Evolutionary conservation across 345 rosid genomes (phyloP), one percentile per base, ranked within the genome.

Genomic region (Bretschneidera sinensis): DNA sequence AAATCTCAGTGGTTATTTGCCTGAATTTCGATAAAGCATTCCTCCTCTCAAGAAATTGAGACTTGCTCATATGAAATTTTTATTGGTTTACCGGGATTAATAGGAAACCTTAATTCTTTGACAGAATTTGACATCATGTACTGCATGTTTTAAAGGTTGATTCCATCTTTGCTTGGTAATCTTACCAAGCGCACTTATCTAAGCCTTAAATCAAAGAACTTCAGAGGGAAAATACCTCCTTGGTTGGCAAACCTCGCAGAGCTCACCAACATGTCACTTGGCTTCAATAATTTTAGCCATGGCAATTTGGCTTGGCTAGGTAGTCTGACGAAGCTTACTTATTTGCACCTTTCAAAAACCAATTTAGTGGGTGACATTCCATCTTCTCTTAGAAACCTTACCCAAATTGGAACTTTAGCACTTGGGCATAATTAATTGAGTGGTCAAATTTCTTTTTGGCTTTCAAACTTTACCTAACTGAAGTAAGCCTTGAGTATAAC

Each of bases 161-260:
- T 72, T 13, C 76, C 72, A 0, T 13, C 69, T 48, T 58, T 72
- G n/a, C n/a, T n/a, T n/a, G n/a, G n/a, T n/a, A n/a, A n/a, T n/a
- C n/a, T n/a, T n/a, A n/a, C n/a, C n/a, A n/a, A n/a, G n/a, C n/a
- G n/a, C n/a, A n/a, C n/a, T n/a, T n/a, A n/a, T n/a, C n/a, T n/a
- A n/a, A n/a, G n/a, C n/a, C n/a, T n/a, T n/a, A n/a, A n/a, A n/a
- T n/a, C n/a, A n/a, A n/a, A n/a, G n/a, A n/a, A n/a, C n/a, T n/a
- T n/a, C n/a, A n/a, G n/a, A n/a, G n/a, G n/a, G n/a, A n/a, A n/a
- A n/a, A n/a, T n/a, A n/a, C n/a, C 23, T 51, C 19, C 54, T 51
- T 51, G 14, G 11, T n/a, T 51, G 54, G 21, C 54, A 19, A 51
- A 51, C 54, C 54, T 51, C 54, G 4, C 54, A 51, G n/a, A n/a